Evolutionary conservation across 495 filamentous ascomycete genomes (phyloP).

Genomic region (Xylaria sp.): DNA sequence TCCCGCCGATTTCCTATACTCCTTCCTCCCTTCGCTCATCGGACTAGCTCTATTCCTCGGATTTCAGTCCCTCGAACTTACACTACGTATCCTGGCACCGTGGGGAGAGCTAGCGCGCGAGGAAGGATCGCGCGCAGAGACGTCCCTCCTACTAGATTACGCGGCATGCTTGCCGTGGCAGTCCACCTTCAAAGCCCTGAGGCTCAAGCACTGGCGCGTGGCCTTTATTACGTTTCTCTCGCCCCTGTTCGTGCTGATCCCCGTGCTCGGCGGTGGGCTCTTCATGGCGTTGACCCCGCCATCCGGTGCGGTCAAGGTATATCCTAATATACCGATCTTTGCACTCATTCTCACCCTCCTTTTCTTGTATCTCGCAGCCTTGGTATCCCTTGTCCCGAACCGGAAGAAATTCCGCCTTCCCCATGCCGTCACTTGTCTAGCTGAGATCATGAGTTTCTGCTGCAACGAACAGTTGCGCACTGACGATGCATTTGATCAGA

Average conservation of each 20-base stretch:
- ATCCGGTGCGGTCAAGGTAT: conserved; percentile 65
- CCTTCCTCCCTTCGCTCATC: conserved; percentile 78
- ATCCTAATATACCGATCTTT: conserved; percentile 72
- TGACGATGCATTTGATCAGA: conserved; percentile 65
- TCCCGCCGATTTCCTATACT: conserved; percentile 85
- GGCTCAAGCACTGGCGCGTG: conserved; percentile 73
- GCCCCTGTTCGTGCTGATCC: conserved; percentile 68
- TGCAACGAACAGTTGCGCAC: conserved; percentile 71
- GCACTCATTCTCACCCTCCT: conserved; percentile 72
- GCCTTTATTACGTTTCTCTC: conserved; percentile 72
- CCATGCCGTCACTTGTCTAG: conserved; percentile 71
- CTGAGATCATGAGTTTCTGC: conserved; percentile 78
- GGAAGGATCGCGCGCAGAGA: conserved; percentile 67
- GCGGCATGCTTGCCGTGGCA: conserved; percentile 67
- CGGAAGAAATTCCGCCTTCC: conserved; percentile 66
- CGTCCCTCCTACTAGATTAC: conserved; percentile 78
- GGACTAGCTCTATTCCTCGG: conserved; percentile 78
- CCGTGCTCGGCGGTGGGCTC: conserved; percentile 77
- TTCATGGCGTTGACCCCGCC: conserved; percentile 78
- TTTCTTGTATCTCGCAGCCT: conserved; percentile 64
- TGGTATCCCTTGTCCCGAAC: conserved; percentile 59
- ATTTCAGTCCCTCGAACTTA: conserved; percentile 78
- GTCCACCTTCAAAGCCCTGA: conserved; percentile 64
- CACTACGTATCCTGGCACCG: conserved; percentile 75
- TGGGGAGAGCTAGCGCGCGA: conserved; percentile 68